Evolutionary conservation across 2,329 filamentous ascomycete genomes (phyloP).

Genomic region (Domatiomyces globalis): DNA sequence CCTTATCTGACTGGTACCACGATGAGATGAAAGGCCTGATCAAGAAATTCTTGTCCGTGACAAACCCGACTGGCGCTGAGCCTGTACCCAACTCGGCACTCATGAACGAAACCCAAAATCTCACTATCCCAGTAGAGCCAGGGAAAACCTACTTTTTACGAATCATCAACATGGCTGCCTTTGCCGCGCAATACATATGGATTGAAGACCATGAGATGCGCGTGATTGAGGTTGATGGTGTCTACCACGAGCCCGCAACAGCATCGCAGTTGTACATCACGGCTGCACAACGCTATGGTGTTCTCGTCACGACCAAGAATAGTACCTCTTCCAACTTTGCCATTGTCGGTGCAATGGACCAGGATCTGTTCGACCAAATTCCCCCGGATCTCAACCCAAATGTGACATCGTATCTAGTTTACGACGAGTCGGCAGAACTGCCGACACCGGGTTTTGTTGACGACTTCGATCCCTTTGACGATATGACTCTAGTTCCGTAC

Average conservation of each 20-base stretch:
- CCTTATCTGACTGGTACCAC: conserved; percentile 60
- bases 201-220: conserved; percentile 44
- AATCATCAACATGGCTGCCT: conserved; percentile 59
- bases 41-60: conserved; percentile 32
- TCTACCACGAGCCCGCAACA: conserved; percentile 48
- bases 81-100: conserved; percentile 55
- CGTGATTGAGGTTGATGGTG: conserved; percentile 59
- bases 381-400: conserved; percentile 52
- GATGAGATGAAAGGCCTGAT: conserved; percentile 38
- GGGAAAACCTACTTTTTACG: conserved; percentile 60
- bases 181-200: conserved; percentile 38
- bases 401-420: conserved; percentile 42
- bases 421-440: conserved; percentile 34
- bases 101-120: conserved; percentile 55
- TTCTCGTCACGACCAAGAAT: conserved; percentile 47
- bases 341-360: conserved; percentile 57
- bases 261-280: conserved; percentile 52
- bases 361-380: conserved; percentile 53
- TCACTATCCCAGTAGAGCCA: conserved; percentile 46
- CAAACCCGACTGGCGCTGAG: conserved; percentile 41
- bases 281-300: conserved; percentile 48
- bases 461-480: conserved; percentile 56
- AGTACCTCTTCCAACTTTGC: conserved; percentile 50
- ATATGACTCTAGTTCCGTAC: conserved; percentile 52
- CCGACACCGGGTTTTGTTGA: conserved; percentile 42